Base-by-base conservation (phyloP, 768 basidiomycete species). In the Pilatotrama ljubarskyi region DNA sequence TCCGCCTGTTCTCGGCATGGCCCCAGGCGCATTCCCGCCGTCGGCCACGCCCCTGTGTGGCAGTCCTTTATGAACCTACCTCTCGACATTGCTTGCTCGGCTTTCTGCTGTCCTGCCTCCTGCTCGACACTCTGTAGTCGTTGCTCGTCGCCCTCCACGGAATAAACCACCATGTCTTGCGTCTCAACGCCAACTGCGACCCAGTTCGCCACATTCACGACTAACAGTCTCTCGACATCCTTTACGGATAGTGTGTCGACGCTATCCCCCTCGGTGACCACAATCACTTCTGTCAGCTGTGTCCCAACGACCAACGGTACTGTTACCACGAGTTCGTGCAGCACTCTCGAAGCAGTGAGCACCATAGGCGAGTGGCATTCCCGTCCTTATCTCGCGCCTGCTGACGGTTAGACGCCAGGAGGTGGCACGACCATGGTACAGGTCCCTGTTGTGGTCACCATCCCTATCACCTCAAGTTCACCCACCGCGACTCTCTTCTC, bases 401-500 rank as follows among this genome's bases (percentile, higher is more conserved):
- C 29, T 55, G 17, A 61, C 48, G 32, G 20, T 26, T 13, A 17
- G 20, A 8, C 13, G 43, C 24, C 2, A 55, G 57, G 18, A 13
- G 63, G 54, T 17, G 55, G 54, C 6, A 42, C 48, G n/a, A 60
- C 57, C 6, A 66, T 65, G 3, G 51, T 54, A 0, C 59, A 57
- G 13, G 57, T 66, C 2, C 63, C 65, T 7, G 57, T 68, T 18
- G 52, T 54, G 36, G 18, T 61, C 26, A 68, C 67, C 1, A 54
- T 64, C 5, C 64, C 61, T 4, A 49, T 63, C 5, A 68, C 64
- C 9, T 49, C 54, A 2, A 63, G 53, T 8, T 54, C 59, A 1
- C 20, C 67, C 1, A 68, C 62, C 15, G 59, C 63, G 6, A 68
- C 67, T 0, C 51, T 64, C 2, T 68, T 61, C 41, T 52, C 63